Base-by-base conservation (phyloP, 1,284 basidiomycete genomes). In the Malassezia slooffiae region DNA sequence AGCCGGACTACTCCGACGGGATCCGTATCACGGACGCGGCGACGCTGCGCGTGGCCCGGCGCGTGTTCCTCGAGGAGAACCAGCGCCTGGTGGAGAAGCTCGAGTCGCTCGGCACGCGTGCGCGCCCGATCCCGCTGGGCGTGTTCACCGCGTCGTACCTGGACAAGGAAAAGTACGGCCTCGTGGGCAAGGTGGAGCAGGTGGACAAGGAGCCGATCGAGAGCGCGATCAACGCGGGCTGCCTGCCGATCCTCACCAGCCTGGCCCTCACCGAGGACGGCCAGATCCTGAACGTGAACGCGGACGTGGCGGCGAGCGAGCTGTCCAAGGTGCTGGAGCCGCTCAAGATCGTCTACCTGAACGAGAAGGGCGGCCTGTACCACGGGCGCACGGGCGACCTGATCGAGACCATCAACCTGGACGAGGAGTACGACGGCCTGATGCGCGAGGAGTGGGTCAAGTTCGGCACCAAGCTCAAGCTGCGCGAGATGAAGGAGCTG, bases 391-490 rank as follows among this genome's bases (percentile, higher is more conserved):
- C 66, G 27, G 60, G 60, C 43, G 66, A 67, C 48, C 56, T 67
- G 73, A 73, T 97, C 43, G 85, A 87, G 62, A 80, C 86, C 32
- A 96, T 99, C 75, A 99, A 97, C 74, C 75, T 99, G 43, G 91
- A 99, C 70, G 91, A 97, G 77, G 91, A 99, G 75, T 97, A 95
- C 72, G 86, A 93, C 57, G 78, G 79, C 30, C 79, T 99, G 49
- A 88, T 97, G 89, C 93, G 90, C 70, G 83, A 96, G 74, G 79
- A 89, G n/a, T 99, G 93, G 91, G 91, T 99, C 74, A 95, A 95
- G 73, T 96, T 82, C 70, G 91, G 91, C 55, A 97, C 93, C 59
- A 99, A 99, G 74, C 85, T 99, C 73, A 97, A 97, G 75, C 78
- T 99, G 40, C 83, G 91, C 58, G 91, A 97, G 73, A 96, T 97